Evolutionary conservation across 257 asterid species (phyloP), one percentile per base, ranked within the genome.

Genomic region (Nicotiana knightiana): DNA sequence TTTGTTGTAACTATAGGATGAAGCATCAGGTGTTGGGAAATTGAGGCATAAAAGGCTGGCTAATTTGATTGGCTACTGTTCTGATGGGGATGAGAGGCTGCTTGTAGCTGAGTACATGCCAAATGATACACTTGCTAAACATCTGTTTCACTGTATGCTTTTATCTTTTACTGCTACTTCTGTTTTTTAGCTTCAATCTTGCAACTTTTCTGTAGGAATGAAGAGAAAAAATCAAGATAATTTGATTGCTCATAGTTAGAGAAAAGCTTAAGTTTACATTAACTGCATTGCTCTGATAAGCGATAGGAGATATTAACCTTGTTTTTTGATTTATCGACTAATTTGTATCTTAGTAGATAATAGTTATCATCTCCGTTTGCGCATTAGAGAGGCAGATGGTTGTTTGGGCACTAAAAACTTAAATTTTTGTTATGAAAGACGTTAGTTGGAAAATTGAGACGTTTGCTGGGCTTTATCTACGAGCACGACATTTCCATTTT

Each of bases 31-130:
- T 80, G 99, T 96, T 81, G 99, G 97, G 84, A 96, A 94, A 91
- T 89, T 96, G 90, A 92, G 97, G 95, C 94, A 89, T 70, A 93
- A 96, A 91, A 85, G 98, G 91, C 90, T 94, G 86, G 98, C 97
- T n/a, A 96, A 96, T 92, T 89, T 96, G 94, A 92, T 96, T 16
- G 99, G 98, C 61, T 96, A 96, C 83, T 96, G 99, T 79, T 92
- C 98, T 84, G 97, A 96, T 76, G 99, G 98, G 62, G 97, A 96
- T 84, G 99, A 96, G 90, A 93, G 99, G 91, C 83, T 96, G 87
- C 97, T 94, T 35, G 98, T 96, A 24, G 97, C 98, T 33, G 99
- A 96, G 84, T 96, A 90, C 87, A 94, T 96, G 98, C 96, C 98
- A 2, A 96, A 96, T 83, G 97, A 96, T 91, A 93, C 99, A 28